A percentile compares a stretch with the other conserved stretches of the same genome.
phyloP scores from a whole-genome alignment of 2,329 filamentous ascomycete genomes.

The Hymenoscyphus albidus region DNA sequence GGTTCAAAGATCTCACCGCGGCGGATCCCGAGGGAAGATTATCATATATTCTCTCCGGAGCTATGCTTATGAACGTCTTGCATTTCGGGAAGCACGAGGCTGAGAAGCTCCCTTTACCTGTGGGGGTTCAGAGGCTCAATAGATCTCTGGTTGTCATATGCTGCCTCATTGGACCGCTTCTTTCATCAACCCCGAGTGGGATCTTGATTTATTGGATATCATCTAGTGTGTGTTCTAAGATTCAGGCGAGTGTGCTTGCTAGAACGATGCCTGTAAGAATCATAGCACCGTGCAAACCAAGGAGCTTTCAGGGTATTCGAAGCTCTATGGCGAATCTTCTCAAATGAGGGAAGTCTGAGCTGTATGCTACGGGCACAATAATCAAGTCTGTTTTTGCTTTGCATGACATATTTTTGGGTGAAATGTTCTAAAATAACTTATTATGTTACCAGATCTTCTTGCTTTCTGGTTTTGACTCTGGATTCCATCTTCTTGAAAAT shows the following conservation, averaged over 20 bases:
- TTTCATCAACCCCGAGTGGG: slow-evolving; percentile 41
- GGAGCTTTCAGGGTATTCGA: slow-evolving; percentile 18
- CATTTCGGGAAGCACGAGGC: neutral
- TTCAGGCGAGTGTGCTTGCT: slow-evolving; percentile 39
- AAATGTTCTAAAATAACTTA: too few relatives aligned
- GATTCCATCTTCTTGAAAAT: too few relatives aligned
- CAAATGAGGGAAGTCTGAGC: neutral
- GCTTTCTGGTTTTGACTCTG: too few relatives aligned
- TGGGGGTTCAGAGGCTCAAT: slow-evolving; percentile 19
- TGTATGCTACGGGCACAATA: neutral
- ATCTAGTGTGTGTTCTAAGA: slow-evolving; percentile 40
- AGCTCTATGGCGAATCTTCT: slow-evolving; percentile 39
- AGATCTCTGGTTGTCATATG: slow-evolving; percentile 37
- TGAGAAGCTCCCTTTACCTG: too few relatives aligned
- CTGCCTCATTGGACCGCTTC: slow-evolving; percentile 38
- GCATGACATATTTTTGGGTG: too few relatives aligned
- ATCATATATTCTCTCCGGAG: slow-evolving; percentile 45
- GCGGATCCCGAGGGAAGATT: slow-evolving; percentile 49
- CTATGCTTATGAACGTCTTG: slow-evolving; percentile 46
- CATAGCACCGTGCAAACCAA: slow-evolving; percentile 33
- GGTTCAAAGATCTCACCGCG: slow-evolving; percentile 54
- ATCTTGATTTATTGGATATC: slow-evolving; percentile 49
- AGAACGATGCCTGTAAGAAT: slow-evolving; percentile 38
- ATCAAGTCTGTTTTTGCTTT: neutral
- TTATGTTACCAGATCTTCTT: too few relatives aligned